These are phyloP conservation scores for Neoarthrinium moseri DNA, from an alignment of 2,329 filamentous ascomycete genomes.

Conservation along the genomic window DNA sequence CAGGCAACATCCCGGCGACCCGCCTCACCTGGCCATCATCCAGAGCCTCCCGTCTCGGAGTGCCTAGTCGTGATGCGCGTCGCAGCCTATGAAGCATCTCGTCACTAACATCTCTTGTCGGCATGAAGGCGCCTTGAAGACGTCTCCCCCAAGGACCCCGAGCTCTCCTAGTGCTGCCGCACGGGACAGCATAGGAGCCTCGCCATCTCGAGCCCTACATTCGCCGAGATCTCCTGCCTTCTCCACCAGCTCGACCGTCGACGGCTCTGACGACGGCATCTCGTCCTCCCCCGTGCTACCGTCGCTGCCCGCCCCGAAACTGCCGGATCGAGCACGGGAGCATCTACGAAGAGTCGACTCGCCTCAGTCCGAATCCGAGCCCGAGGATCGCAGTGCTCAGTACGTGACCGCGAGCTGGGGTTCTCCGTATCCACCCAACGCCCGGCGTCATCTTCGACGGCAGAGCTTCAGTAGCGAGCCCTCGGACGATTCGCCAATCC, in stretches of 20 bases:
- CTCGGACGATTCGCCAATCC: constrained; percentile 60
- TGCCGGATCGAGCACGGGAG: constrained; percentile 54
- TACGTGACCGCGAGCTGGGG: constrained; percentile 83
- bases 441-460: constrained; percentile 45
- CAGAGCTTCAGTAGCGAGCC: constrained; percentile 57
- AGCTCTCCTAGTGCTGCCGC: constrained; percentile 59
- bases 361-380: constrained; percentile 29
- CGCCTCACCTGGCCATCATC: background rate
- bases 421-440: constrained; percentile 77
- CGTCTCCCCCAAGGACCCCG: constrained; percentile 53
- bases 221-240: constrained; percentile 56
- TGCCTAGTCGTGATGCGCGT: constrained; percentile 1
- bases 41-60: background rate
- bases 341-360: constrained; percentile 53
- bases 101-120: constrained; percentile 1
- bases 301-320: constrained; percentile 55
- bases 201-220: constrained; percentile 32
- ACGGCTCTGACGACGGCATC: constrained; percentile 50
- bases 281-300: constrained; percentile 57
- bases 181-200: constrained; percentile 52
- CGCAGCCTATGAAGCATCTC: background rate
- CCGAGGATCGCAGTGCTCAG: constrained; percentile 33
- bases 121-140: constrained; percentile 44
- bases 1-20: constrained; percentile 4
- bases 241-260: constrained; percentile 60